A percentile compares a stretch with the other conserved stretches of the same genome.
These are phyloP conservation scores for Cymbopogon citratus DNA, from an alignment of 176 grass and related monocot genomes.

Conservation along the genomic window DNA sequence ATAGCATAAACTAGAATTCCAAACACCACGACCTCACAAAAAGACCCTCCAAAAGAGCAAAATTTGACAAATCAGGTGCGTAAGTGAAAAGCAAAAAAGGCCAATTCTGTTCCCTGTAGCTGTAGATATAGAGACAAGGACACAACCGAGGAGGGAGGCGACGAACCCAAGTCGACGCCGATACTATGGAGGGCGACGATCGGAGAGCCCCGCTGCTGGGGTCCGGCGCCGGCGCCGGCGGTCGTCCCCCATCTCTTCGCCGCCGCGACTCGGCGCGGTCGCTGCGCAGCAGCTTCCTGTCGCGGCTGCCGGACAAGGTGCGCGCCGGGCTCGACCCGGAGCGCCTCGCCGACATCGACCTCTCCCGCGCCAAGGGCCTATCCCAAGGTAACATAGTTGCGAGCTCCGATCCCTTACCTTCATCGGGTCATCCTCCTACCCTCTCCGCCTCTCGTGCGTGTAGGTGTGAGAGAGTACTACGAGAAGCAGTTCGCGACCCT, in stretches of 20 bases:
- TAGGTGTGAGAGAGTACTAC: slow-evolving; percentile 75
- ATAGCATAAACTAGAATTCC: background rate
- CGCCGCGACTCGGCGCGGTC: slow-evolving; percentile 57
- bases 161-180: background rate
- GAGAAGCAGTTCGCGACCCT: slow-evolving; percentile 66
- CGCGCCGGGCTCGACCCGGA: slow-evolving; percentile 57
- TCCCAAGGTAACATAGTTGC: slow-evolving; percentile 35
- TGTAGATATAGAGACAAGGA: too few relatives aligned
- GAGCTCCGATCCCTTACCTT: too few relatives aligned
- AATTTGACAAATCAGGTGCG: too few relatives aligned
- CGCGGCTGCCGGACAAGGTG: slow-evolving; percentile 69
- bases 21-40: background rate
- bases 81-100: too few relatives aligned
- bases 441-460: background rate
- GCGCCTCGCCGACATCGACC: slow-evolving; percentile 45
- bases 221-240: background rate
- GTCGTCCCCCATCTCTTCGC: slow-evolving; percentile 21
- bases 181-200: slow-evolving; percentile 38
- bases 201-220: slow-evolving; percentile 47
- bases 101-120: too few relatives aligned
- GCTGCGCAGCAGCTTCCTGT: slow-evolving; percentile 63
- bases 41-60: background rate
- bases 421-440: too few relatives aligned
- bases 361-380: slow-evolving; percentile 60
- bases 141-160: background rate